Evolutionary conservation across 805 yeast species (phyloP), one percentile per base, ranked within the genome.

Genomic region (Yamadazyma nakazawae): DNA sequence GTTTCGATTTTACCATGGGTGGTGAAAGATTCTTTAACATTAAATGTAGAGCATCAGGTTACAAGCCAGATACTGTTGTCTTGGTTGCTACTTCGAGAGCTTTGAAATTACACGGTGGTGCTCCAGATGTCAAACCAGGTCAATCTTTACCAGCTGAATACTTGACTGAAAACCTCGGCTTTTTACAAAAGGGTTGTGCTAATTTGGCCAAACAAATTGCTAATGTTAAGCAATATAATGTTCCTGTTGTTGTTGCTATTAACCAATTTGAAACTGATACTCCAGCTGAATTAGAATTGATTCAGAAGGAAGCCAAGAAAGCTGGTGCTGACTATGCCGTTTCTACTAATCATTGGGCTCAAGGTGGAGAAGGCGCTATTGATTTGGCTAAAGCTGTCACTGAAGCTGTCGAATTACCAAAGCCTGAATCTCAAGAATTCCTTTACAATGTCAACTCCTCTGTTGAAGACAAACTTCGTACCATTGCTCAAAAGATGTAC

Each of bases 1-100:
- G 99, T 44, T 92, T 92, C 71, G 98, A 92, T 69, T 92, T 94
- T 76, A 92, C 97, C 41, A 92, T 92, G 98, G 99, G 99, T 55
- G 98, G 98, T 57, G 99, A 92, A 75, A 80, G 98, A 61, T 92
- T 92, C 72, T 80, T 92, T 70, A 89, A 92, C 74, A 92, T 92
- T 67, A 92, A 92, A 74, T 90, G 97, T 68, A 84, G 98, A 65
- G 78, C 96, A 16, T 85, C 95, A 34, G 97, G 96, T 4, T 76
- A 87, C 48, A 70, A 76, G 34, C 98, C 98, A 34, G 95, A 91
- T 64, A 86, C 86, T 34, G 92, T 92, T 46, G 96, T 92, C 37
- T 80, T 92, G 58, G 98, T 92, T 48, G 97, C 97, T 34, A 92
- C 98, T 30, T 94, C 92, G 2, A 79, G 97, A 63, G 98, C 98